phyloP scores from a whole-genome alignment of 257 asterid genomes.

The Nicotiana tabacum region DNA sequence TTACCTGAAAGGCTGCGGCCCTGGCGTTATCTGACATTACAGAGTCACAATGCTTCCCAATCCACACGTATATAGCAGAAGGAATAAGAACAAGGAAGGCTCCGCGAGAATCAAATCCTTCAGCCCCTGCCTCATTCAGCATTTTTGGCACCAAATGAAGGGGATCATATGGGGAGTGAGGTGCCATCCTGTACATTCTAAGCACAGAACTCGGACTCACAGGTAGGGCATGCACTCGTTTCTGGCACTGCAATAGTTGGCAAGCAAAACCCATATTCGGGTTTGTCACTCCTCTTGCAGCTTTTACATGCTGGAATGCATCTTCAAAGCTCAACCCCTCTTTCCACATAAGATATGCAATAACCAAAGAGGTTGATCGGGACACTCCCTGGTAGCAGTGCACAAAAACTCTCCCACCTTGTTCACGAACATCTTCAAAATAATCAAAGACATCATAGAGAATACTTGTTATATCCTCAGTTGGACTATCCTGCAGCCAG shows the following conservation, averaged over 20 bases:
- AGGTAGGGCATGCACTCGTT: conserved; percentile 85
- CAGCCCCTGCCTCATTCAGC: conserved; percentile 37
- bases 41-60: conserved; percentile 52
- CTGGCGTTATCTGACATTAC: conserved; percentile 69
- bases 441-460: conserved; percentile 89
- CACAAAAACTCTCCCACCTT: conserved; percentile 80
- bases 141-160: conserved; percentile 58
- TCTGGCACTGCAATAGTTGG: conserved; percentile 64
- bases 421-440: conserved; percentile 84
- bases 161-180: conserved; percentile 92
- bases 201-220: conserved; percentile 74
- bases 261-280: conserved; percentile 93
- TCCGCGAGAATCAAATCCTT: conserved; percentile 81
- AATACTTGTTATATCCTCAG: conserved; percentile 90
- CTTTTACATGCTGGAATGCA: conserved; percentile 77
- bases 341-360: conserved; percentile 97
- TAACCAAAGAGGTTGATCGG: conserved; percentile 86
- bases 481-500: conserved; percentile 89
- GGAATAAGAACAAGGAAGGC: conserved; percentile 82
- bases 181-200: conserved; percentile 78
- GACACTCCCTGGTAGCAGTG: conserved; percentile 96
- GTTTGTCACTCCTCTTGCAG: conserved; percentile 83
- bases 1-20: conserved; percentile 71
- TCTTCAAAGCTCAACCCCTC: conserved; percentile 71
- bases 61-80: conserved; percentile 70